phyloP scores from a whole-genome alignment of 805 yeast species.

The Wickerhamiella galacta region DNA sequence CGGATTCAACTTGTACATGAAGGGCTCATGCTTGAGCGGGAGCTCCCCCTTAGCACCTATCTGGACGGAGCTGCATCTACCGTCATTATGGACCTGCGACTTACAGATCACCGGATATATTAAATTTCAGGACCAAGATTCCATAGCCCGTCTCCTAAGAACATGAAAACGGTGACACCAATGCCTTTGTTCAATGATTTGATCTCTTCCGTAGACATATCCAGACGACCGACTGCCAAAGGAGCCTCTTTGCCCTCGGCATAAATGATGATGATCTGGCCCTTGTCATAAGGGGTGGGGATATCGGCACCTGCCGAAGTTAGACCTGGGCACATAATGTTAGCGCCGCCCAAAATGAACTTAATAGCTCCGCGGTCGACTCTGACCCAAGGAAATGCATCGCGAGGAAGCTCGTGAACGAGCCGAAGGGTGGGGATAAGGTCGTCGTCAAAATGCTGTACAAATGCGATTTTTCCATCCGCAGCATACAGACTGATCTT shows the following conservation, averaged over 20 bases:
- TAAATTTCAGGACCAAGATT: constrained; percentile 4
- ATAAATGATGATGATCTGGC: constrained; percentile 58
- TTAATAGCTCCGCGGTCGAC: constrained; percentile 96
- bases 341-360: constrained; percentile 88
- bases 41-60: too few species aligned
- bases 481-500: constrained; percentile 62
- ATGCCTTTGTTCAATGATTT: constrained; percentile 69
- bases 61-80: too few species aligned
- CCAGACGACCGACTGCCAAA: constrained; percentile 72
- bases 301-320: constrained; percentile 68
- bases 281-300: constrained; percentile 57
- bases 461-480: constrained; percentile 57
- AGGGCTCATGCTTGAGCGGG: too few species aligned
- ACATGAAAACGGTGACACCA: constrained; percentile 71
- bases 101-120: neutral
- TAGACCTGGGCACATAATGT: constrained; percentile 91
- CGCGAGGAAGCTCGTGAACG: constrained; percentile 33
- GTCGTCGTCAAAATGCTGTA: constrained; percentile 66
- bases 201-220: constrained; percentile 82
- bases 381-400: constrained; percentile 66
- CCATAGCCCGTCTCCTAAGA: constrained; percentile 70
- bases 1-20: too few species aligned
- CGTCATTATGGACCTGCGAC: too few species aligned
- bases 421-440: constrained; percentile 54
- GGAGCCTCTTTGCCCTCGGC: constrained; percentile 92